Percentiles rank a stretch among this genome's conserved stretches.
Evolutionary conservation across 202 grass and related monocot genomes (phyloP).

Genomic region (Musa balbisiana): DNA sequence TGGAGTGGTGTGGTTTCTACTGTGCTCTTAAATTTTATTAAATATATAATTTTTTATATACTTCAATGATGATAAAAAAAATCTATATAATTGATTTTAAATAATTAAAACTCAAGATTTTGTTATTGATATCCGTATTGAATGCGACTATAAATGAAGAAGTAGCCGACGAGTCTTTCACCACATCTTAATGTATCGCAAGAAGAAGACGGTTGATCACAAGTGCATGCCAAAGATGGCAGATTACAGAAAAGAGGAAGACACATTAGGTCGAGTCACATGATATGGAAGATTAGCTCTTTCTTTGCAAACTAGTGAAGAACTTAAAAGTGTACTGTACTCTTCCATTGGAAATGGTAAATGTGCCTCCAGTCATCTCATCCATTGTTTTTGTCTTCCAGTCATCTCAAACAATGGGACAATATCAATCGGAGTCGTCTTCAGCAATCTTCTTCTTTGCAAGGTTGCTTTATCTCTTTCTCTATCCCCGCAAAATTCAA

Average conservation of each 20-base stretch:
- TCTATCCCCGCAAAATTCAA: conserved; percentile 91
- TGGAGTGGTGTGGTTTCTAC: too few relatives aligned
- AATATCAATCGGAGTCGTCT: conserved; percentile 81
- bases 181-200: conserved; percentile 11
- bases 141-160: conserved; percentile 1
- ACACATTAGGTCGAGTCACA: neutral
- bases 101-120: too few relatives aligned
- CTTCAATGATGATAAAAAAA: too few relatives aligned
- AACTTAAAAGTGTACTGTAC: conserved; percentile 47
- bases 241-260: neutral
- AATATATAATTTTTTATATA: too few relatives aligned
- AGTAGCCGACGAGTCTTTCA: neutral
- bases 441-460: conserved; percentile 56
- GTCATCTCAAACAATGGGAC: conserved; percentile 83
- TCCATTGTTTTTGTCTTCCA: conserved; percentile 88
- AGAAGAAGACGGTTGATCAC: conserved; percentile 20
- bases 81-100: too few relatives aligned
- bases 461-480: conserved; percentile 64
- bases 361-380: conserved; percentile 84
- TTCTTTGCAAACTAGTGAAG: neutral
- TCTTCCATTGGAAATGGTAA: conserved; percentile 87
- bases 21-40: too few relatives aligned
- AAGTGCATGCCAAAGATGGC: conserved; percentile 17
- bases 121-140: too few relatives aligned
- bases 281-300: too few relatives aligned